These are phyloP conservation scores for Fraxinus floribunda DNA, from an alignment of 305 asterid species.

Conservation along the genomic window DNA sequence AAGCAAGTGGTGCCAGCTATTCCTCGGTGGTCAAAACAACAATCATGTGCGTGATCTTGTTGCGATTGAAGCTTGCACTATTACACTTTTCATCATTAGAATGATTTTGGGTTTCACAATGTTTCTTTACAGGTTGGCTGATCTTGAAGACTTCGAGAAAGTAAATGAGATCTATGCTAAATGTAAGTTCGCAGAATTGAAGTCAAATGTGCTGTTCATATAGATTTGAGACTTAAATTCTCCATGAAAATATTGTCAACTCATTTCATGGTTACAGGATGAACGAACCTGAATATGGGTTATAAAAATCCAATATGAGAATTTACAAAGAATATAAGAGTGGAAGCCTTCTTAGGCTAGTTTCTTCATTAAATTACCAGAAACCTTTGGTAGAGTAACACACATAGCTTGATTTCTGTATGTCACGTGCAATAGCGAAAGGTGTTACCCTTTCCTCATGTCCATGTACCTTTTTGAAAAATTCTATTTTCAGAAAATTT, in stretches of 20 bases:
- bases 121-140: slow-evolving; percentile 67
- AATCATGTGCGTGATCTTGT: slow-evolving; percentile 43
- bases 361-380: background rate
- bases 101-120: slow-evolving; percentile 6
- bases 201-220: background rate
- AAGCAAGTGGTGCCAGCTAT: slow-evolving; percentile 54
- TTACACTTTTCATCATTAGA: background rate
- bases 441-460: background rate
- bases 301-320: background rate
- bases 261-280: background rate
- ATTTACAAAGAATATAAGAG: background rate
- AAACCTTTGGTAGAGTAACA: background rate
- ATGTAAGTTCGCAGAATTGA: slow-evolving; percentile 50
- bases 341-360: background rate
- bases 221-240: slow-evolving; percentile 9
- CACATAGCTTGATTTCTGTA: background rate
- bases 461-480: background rate
- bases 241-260: background rate
- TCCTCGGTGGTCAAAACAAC: slow-evolving; percentile 61
- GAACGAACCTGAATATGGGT: background rate
- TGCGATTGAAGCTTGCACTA: background rate
- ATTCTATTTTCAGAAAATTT: background rate
- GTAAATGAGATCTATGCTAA: slow-evolving; percentile 85
- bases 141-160: slow-evolving; percentile 77
- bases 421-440: background rate